Base-by-base conservation (phyloP, 2,329 filamentous ascomycete species). In the Aspergillus sp. region DNA sequence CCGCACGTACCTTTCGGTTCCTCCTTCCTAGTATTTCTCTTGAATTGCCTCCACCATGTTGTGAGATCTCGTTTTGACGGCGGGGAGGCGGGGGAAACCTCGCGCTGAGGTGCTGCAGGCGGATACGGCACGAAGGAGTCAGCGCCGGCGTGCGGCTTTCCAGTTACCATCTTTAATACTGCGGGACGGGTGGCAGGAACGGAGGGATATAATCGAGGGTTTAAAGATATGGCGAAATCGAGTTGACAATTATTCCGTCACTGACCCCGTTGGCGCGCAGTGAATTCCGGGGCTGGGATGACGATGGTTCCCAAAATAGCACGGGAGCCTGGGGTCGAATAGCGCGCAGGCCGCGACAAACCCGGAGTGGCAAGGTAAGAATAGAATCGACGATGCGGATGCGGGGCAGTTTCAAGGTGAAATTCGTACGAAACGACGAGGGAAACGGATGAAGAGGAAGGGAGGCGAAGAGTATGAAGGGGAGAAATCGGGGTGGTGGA, bases 11-110 rank as follows among this genome's bases (percentile, higher is more conserved):
- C 83, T 82, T 86, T 85, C 59, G 83, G 81, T 61, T 87, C 85
- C 61, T 84, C 82, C 68, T 83, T 84, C 70, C 86, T 85, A 53
- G 82, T 79, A 62, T 82, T 82, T 54, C 89, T 84, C 78, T 95
- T 95, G 79, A 99, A 98, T 68, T 88, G 87, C 77, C 92, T 96
- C 95, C 95, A 98, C 95, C 95, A 99, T 59, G 90, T 96, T 67
- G 92, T 89, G 66, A 98, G 81, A 73, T 96, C 92, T 73, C 91
- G 87, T 79, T 89, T 96, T 64, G 87, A 91, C 30, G 91, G 91
- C 55, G 90, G 90, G 42, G 90, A 91, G 68, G 83, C 80, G 57
- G 81, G 76, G 57, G 73, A 82, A 72, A 73, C 82, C 69, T 75
- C 77, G 75, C 71, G 74, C 57, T 77, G 64, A 41, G 67, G 60